phyloP scores from a whole-genome alignment of 345 rosid species.

The Conringia planisiliqua region DNA sequence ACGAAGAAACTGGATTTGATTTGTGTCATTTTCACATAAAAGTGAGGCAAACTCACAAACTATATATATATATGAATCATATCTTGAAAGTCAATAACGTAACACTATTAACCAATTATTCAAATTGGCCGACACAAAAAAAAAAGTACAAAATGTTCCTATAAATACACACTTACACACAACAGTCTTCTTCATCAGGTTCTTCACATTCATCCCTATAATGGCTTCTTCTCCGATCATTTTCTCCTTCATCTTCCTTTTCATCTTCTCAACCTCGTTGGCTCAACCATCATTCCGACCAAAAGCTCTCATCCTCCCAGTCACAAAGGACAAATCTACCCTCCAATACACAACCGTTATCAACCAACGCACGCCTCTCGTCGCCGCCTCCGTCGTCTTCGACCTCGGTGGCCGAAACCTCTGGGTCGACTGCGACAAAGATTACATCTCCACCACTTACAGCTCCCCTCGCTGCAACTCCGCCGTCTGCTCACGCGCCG shows the following conservation, averaged over 20 bases:
- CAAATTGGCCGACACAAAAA: background rate
- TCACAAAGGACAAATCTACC: conserved; percentile 54
- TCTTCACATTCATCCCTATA: background rate
- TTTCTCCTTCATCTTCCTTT: background rate
- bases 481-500: conserved; percentile 52
- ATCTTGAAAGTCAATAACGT: background rate
- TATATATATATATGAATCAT: background rate
- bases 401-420: conserved; percentile 35
- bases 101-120: background rate
- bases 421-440: conserved; percentile 59
- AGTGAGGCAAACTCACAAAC: background rate
- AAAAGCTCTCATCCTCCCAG: conserved; percentile 51
- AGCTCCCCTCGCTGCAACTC: conserved; percentile 46
- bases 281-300: conserved; percentile 46
- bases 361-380: conserved; percentile 55
- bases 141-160: background rate
- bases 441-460: conserved; percentile 62
- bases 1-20: background rate
- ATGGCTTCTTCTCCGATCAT: conserved; percentile 12
- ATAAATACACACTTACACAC: background rate
- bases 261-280: conserved; percentile 5
- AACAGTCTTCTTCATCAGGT: background rate
- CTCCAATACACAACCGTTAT: conserved; percentile 55
- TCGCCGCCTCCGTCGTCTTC: conserved; percentile 32
- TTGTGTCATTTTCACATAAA: conserved; percentile 5